These are phyloP conservation scores for Oxytropis ochrocephala DNA, from an alignment of 306 rosid genomes.

Conservation along the genomic window DNA sequence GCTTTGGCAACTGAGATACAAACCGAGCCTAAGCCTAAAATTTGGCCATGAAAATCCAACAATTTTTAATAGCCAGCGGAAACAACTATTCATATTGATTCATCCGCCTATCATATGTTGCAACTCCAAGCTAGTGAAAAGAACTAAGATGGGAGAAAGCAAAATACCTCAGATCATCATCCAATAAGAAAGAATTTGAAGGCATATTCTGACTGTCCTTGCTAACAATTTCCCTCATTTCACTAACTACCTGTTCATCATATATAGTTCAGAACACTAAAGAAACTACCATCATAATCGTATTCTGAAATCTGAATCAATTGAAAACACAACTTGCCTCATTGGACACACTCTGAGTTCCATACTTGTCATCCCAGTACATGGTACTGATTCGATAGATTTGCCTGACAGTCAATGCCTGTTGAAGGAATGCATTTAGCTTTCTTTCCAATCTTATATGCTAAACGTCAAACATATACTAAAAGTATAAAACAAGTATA, in stretches of 20 bases:
- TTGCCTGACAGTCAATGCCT: constrained; percentile 95
- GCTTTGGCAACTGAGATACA: not conserved
- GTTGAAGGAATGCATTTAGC: constrained; percentile 19
- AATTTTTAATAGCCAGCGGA: not conserved
- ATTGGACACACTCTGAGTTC: constrained; percentile 95
- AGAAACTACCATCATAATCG: not conserved
- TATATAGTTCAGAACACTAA: constrained; percentile 16
- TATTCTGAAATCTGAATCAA: constrained; percentile 12
- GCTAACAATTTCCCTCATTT: constrained; percentile 89
- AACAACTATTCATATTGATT: not conserved
- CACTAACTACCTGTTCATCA: constrained; percentile 78
- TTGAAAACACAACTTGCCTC: constrained; percentile 64
- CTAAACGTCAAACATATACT: not conserved
- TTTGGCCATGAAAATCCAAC: not conserved
- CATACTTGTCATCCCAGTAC: constrained; percentile 99
- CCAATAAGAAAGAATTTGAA: constrained; percentile 95
- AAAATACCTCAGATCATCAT: constrained; percentile 89
- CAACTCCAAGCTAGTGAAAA: not conserved
- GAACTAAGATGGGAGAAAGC: constrained; percentile 2
- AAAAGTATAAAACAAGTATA: not conserved
- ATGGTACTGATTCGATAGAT: constrained; percentile 95
- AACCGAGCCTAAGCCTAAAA: not conserved
- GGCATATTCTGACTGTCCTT: constrained; percentile 82
- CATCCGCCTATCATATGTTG: not conserved
- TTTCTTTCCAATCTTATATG: constrained; percentile 1